Percentiles rank a stretch among this genome's conserved stretches.
phyloP scores from a whole-genome alignment of 768 basidiomycete species.

The Tephrocybe rancida region DNA sequence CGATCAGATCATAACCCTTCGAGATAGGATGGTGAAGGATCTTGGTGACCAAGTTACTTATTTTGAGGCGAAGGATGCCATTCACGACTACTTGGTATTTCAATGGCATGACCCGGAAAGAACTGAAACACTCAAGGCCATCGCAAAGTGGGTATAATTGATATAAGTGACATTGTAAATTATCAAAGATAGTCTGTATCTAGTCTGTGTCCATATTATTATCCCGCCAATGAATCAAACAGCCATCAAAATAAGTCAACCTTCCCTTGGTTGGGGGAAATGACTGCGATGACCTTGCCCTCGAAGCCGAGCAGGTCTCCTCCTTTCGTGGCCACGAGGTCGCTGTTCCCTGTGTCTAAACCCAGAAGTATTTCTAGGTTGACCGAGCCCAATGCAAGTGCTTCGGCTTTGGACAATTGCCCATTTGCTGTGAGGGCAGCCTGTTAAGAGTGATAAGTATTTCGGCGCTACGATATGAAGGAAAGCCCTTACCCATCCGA shows the following conservation, averaged over 20 bases:
- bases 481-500: slow-evolving; percentile 67
- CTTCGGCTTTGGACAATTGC: slow-evolving; percentile 41
- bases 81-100: slow-evolving; percentile 59
- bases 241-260: slow-evolving; percentile 18
- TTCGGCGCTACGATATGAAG: background rate
- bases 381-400: slow-evolving; percentile 47
- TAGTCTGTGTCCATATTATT: background rate
- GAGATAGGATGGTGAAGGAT: slow-evolving; percentile 51
- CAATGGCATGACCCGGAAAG: slow-evolving; percentile 56
- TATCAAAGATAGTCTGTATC: background rate
- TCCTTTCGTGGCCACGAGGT: slow-evolving; percentile 60
- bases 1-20: slow-evolving; percentile 51
- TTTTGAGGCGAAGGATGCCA: slow-evolving; percentile 49
- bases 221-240: background rate
- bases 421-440: slow-evolving; percentile 45
- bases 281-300: slow-evolving; percentile 52
- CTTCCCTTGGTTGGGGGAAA: slow-evolving; percentile 46
- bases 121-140: slow-evolving; percentile 44
- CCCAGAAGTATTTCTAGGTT: slow-evolving; percentile 46
- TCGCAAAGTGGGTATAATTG: slow-evolving; percentile 48
- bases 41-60: slow-evolving; percentile 50
- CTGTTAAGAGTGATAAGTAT: slow-evolving; percentile 24
- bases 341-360: slow-evolving; percentile 37
- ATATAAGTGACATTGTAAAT: background rate
- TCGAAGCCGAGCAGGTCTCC: slow-evolving; percentile 52